These are phyloP conservation scores for Amphirosellinia nigrospora DNA, from an alignment of 495 filamentous ascomycete genomes.

Conservation along the genomic window DNA sequence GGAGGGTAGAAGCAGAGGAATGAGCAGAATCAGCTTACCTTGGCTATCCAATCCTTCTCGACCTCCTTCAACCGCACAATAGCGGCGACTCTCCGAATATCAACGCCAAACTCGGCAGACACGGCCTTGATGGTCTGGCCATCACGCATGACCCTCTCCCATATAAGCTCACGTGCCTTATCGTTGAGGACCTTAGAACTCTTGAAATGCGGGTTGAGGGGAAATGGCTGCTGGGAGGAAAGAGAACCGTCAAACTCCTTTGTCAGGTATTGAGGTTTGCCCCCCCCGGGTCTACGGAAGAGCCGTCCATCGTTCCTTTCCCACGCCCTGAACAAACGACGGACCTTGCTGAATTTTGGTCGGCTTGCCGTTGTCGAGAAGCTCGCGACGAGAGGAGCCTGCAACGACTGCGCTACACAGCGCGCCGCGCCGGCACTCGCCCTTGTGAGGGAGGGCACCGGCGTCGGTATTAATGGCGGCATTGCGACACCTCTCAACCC, in stretches of 20 bases:
- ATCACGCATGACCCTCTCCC: slow-evolving; percentile 64
- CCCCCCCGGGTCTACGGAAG: slow-evolving; percentile 62
- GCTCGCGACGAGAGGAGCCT: slow-evolving; percentile 13
- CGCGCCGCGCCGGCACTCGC: slow-evolving; percentile 12
- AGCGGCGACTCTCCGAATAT: slow-evolving; percentile 86
- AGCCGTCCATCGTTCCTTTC: slow-evolving; percentile 62
- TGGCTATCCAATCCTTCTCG: slow-evolving; percentile 75
- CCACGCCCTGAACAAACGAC: slow-evolving; percentile 71
- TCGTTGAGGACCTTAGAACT: slow-evolving; percentile 80
- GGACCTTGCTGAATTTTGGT: slow-evolving; percentile 38
- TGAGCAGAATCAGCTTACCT: slow-evolving; percentile 60
- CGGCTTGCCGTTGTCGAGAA: slow-evolving; percentile 39
- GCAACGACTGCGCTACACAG: slow-evolving; percentile 12
- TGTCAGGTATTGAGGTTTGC: slow-evolving; percentile 66
- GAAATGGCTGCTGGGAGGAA: slow-evolving; percentile 70
- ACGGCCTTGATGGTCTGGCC: slow-evolving; percentile 77
- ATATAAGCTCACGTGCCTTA: slow-evolving; percentile 76
- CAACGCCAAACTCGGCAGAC: slow-evolving; percentile 77
- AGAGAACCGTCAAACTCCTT: no score
- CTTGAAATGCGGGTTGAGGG: slow-evolving; percentile 71
- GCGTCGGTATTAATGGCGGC: slow-evolving; percentile 37
- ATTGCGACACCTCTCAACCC: slow-evolving; percentile 31
- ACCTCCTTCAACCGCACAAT: slow-evolving; percentile 87
- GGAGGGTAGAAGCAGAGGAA: slow-evolving; percentile 27
- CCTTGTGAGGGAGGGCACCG: slow-evolving; percentile 19